Conservation (phyloP, 2,329 filamentous ascomycete genomes). For the Colletotrichum horii region DNA sequence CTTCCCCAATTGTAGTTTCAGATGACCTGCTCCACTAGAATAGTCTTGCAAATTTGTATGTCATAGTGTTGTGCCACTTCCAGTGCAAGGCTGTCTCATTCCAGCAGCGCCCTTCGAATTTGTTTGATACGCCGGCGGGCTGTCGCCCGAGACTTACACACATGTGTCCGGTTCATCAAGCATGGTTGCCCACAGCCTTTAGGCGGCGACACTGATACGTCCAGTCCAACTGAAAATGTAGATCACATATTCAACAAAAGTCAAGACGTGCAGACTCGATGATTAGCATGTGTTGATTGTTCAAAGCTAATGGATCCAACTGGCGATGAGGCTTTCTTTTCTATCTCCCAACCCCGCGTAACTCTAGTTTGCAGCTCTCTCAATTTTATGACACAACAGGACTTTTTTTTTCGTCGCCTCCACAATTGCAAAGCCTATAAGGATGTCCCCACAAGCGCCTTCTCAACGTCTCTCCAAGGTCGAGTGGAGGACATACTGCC, state of each 20-base stretch:
- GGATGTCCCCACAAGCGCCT: neutral
- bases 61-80: neutral
- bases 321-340: neutral
- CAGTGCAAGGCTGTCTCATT: neutral
- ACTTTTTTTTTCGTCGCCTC: neutral
- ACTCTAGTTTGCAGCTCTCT: neutral
- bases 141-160: neutral
- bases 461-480: slow-evolving; percentile 52
- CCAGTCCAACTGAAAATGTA: neutral
- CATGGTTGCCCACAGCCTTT: neutral
- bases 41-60: neutral
- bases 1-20: neutral
- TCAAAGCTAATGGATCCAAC: neutral
- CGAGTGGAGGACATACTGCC: slow-evolving; percentile 78
- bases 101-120: neutral
- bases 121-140: neutral
- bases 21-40: neutral
- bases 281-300: neutral
- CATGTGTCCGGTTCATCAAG: neutral
- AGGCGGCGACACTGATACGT: rapidly evolving
- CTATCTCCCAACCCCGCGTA: neutral
- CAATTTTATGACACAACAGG: neutral
- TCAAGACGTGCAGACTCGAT: neutral
- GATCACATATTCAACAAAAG: neutral
- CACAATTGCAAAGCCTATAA: neutral